Conservation (phyloP, 257 asterid genomes). For the Jaltomata sinuosa region DNA sequence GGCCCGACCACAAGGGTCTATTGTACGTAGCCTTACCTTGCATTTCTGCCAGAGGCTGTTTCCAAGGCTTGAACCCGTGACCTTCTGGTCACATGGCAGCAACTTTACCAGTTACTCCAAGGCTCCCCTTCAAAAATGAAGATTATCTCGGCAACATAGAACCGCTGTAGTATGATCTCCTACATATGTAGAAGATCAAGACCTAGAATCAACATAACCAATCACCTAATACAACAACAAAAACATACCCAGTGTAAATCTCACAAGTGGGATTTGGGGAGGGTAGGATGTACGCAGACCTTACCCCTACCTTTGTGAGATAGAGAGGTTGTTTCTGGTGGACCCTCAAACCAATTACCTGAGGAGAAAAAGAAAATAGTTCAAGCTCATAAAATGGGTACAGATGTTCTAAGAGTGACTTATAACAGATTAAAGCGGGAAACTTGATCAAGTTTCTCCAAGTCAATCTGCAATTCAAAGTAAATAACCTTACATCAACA, state of each 20-base stretch:
- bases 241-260: too few species aligned
- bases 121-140: neutral
- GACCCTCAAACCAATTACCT: neutral
- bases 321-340: too few species aligned
- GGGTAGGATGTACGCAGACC: too few species aligned
- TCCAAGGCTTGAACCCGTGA: too few species aligned
- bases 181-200: neutral
- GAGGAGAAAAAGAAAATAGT: neutral
- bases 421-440: neutral
- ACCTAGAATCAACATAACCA: neutral
- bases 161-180: neutral
- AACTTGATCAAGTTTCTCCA: neutral
- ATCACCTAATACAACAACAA: neutral
- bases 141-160: neutral
- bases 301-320: too few species aligned
- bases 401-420: neutral
- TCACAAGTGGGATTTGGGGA: too few species aligned
- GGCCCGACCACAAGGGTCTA: too few species aligned
- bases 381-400: neutral
- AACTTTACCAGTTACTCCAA: too few species aligned
- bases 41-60: too few species aligned
- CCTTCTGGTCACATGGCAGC: too few species aligned
- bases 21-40: too few species aligned
- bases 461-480: neutral
- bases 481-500: neutral